Base-by-base conservation (phyloP, 495 filamentous ascomycete genomes). In the Daldinia caldariorum region DNA sequence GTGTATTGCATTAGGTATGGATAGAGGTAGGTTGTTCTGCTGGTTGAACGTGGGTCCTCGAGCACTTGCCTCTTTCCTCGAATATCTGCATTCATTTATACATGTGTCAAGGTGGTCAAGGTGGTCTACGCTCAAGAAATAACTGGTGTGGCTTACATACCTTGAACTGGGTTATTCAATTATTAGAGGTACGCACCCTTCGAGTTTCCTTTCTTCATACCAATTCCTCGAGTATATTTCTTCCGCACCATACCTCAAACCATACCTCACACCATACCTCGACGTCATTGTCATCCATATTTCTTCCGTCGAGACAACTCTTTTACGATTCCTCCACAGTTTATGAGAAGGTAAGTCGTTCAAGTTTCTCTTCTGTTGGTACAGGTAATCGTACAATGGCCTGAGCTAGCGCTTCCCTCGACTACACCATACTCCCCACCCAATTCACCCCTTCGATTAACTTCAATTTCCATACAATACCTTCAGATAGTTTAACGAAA, bases 21-120 rank as follows among this genome's bases (percentile, higher is more conserved):
- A n/a, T 26, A 26, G 1, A 3, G 26, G 22, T 13, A 20, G 9
- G 43, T 2, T 22, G 3, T 6, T 47, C 43, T 47, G 7, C 43
- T 22, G 20, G 7, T 4, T 47, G 1, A 47, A 12, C 43, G 18
- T 47, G 18, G 43, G 20, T 3, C 26, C 26, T 26, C 26, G 26
- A 26, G 26, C 18, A 47, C 43, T 22, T 47, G 16, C 43, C 16
- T 20, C 43, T 47, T 47, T 47, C 43, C 43, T 47, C 43, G 43
- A 47, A 47, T 9, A 22, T 20, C 16, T 8, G 20, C 18, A 9
- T 22, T 22, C 1, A 8, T 20, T 22, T 22, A 9, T 47, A 10
- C n/a, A n/a, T n/a, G n/a, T n/a, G n/a, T n/a, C n/a, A n/a, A n/a
- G n/a, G n/a, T 20, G 12, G 22, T 47, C 20, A 12, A 47, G 9